A percentile compares a stretch with the other conserved stretches of the same genome.
phyloP scores from a whole-genome alignment of 306 rosid genomes.

The Benincasa hispida region DNA sequence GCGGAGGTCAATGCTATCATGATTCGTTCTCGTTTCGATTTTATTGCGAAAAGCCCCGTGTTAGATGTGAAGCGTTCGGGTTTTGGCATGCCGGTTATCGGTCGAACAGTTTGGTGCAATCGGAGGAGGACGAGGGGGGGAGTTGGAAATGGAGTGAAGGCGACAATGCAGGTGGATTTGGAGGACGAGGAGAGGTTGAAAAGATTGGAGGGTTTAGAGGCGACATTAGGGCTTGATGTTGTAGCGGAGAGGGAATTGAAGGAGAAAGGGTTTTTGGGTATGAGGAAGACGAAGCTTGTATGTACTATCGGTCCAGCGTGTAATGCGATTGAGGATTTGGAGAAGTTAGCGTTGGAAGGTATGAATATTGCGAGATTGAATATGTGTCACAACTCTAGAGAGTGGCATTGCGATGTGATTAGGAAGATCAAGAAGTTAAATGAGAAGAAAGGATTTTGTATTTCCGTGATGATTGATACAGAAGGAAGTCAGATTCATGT shows the following conservation, averaged over 20 bases:
- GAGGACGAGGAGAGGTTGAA: constrained; percentile 19
- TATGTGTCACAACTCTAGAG: constrained; percentile 77
- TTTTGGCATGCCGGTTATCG: constrained; percentile 8
- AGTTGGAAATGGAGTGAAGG: constrained; percentile 24
- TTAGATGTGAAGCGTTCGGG: constrained; percentile 15
- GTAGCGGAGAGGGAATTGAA: constrained; percentile 65
- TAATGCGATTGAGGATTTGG: constrained; percentile 52
- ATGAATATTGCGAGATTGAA: constrained; percentile 86
- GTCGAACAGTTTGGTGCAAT: constrained; percentile 11
- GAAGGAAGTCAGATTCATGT: constrained; percentile 86
- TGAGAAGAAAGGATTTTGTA: constrained; percentile 47
- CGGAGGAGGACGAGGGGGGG: constrained; percentile 25
- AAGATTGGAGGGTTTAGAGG: constrained; percentile 21
- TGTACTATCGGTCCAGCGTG: constrained; percentile 83
- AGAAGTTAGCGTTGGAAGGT: constrained; percentile 67
- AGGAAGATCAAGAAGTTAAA: constrained; percentile 65
- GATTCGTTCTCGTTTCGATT: constrained; percentile 10
- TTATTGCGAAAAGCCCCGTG: constrained; percentile 10
- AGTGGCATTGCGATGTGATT: constrained; percentile 69
- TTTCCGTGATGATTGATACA: constrained; percentile 81
- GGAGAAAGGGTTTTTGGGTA: constrained; percentile 60
- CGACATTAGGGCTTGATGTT: constrained; percentile 41
- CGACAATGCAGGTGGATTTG: constrained; percentile 32
- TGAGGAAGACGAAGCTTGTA: constrained; percentile 85
- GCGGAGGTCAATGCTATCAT: constrained; percentile 25